phyloP scores from a whole-genome alignment of 441 rosid genomes.

The Adansonia gregorii region DNA sequence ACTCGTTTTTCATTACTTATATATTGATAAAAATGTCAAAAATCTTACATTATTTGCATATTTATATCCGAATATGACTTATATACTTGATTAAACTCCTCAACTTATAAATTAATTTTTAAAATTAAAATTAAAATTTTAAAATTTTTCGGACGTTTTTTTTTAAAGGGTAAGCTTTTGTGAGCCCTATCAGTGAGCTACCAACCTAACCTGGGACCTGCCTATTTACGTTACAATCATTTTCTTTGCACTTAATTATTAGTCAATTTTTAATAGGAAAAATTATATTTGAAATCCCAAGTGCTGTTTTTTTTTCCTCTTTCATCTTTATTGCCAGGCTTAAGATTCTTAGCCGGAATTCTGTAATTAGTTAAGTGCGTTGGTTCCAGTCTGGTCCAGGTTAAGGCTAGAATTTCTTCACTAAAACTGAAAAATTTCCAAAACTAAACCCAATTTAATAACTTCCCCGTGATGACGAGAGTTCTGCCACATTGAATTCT shows the following conservation, averaged over 20 bases:
- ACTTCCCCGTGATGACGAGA: background rate
- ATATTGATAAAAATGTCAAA: too few relatives aligned
- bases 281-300: background rate
- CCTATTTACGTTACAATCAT: conserved; percentile 11
- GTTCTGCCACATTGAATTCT: background rate
- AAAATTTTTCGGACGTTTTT: too few relatives aligned
- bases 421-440: background rate
- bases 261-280: background rate
- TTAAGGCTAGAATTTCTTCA: background rate
- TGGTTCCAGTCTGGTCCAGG: background rate
- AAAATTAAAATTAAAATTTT: too few relatives aligned
- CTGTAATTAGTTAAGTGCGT: background rate
- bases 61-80: too few relatives aligned
- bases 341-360: background rate
- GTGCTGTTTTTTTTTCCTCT: background rate
- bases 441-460: background rate
- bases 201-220: background rate
- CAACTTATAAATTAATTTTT: too few relatives aligned
- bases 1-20: too few relatives aligned
- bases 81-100: too few relatives aligned
- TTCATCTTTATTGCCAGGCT: background rate
- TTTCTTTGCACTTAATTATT: background rate
- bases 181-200: background rate
- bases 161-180: background rate
- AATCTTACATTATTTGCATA: too few relatives aligned